Conservation (phyloP, 768 basidiomycete genomes). For the Lactarius hatsudake region DNA sequence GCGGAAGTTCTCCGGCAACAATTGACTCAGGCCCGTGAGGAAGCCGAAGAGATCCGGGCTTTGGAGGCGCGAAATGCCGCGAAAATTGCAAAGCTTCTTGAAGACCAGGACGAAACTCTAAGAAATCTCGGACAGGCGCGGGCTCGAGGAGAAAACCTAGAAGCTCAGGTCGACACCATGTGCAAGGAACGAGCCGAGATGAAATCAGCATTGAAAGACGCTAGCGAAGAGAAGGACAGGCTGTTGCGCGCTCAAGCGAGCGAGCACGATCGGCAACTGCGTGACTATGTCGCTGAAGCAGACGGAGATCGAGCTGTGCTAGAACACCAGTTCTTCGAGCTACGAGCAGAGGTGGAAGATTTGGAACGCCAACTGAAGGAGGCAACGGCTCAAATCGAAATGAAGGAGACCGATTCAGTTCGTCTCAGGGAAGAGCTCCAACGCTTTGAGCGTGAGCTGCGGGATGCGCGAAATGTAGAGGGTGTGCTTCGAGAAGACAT, state of each 20-base stretch:
- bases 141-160: slow-evolving; percentile 67
- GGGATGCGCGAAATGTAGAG: slow-evolving; percentile 65
- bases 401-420: slow-evolving; percentile 63
- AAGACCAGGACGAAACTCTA: slow-evolving; percentile 72
- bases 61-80: slow-evolving; percentile 62
- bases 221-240: slow-evolving; percentile 75
- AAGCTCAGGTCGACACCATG: slow-evolving; percentile 68
- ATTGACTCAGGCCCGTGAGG: slow-evolving; percentile 54
- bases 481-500: slow-evolving; percentile 71
- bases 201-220: slow-evolving; percentile 61
- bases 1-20: slow-evolving; percentile 63
- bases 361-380: slow-evolving; percentile 63
- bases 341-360: slow-evolving; percentile 60
- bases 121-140: slow-evolving; percentile 74
- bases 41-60: slow-evolving; percentile 65
- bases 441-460: slow-evolving; percentile 65
- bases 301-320: slow-evolving; percentile 92
- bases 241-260: slow-evolving; percentile 69
- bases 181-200: slow-evolving; percentile 71
- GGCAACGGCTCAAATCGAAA: slow-evolving; percentile 54
- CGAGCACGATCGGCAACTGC: slow-evolving; percentile 62
- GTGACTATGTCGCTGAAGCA: slow-evolving; percentile 89
- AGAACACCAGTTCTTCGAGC: slow-evolving; percentile 80
- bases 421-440: slow-evolving; percentile 73
- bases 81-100: slow-evolving; percentile 63